Base-by-base conservation (phyloP, 345 rosid species). In the Trapa incisa region DNA sequence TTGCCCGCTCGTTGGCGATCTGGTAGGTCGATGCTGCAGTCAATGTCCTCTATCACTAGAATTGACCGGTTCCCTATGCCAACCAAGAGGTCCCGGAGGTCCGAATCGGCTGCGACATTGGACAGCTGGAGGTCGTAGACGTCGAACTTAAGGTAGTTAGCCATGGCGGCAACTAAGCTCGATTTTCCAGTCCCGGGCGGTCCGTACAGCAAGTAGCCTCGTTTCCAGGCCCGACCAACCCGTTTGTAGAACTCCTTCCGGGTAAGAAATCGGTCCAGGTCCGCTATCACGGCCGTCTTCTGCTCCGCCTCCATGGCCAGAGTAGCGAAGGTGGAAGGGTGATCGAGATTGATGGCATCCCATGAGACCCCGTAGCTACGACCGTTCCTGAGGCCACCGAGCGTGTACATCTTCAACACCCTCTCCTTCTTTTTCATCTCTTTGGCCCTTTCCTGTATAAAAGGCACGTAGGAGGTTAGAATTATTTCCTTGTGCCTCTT, bases 111-210 rank as follows among this genome's bases (percentile, higher is more conserved):
- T 1, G 61, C 52, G 22, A 81, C 74, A 22, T 74, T 77, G 2
- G 76, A 77, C 39, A 85, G 69, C 66, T 83, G 83, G 75, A 83
- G 65, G 3, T 83, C 86, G 13, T 83, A 83, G 7, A 81, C 78
- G 22, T 83, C 84, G 68, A 76, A 85, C 67, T 73, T 70, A 16
- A 85, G 80, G 69, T 79, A 58, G 73, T 85, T 78, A 1, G 90
- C 86, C 81, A 80, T 80, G 60, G 87, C 80, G 0, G 87, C 80
- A 1, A 85, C 75, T 65, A 83, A 75, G 71, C 84, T 81, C 5
- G 87, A 85, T 48, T 85, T 85, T 45, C 89, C 89, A 0, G 87
- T 81, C 3, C 89, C 87, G 0, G 89, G 82, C 3, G 81, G 85
- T 4, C 89, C 87, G n/a, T 81, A 78, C 68, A 85, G 68, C 36